Evolutionary conservation across 495 filamentous ascomycete genomes (phyloP).

Genomic region (Haplographium delicatum): DNA sequence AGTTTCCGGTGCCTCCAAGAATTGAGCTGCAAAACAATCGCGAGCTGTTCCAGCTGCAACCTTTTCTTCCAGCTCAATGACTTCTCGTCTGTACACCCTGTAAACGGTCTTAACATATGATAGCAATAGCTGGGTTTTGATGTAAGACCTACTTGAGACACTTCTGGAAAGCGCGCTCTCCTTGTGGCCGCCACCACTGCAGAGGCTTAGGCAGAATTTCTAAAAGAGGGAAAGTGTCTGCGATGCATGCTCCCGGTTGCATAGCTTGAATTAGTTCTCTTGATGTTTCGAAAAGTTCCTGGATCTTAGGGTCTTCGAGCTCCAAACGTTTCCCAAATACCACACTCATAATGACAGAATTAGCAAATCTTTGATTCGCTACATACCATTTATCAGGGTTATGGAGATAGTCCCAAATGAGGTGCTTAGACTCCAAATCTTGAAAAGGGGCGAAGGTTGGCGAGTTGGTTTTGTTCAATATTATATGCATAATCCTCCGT

Average conservation of each 20-base stretch:
- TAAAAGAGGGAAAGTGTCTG: conserved; percentile 36
- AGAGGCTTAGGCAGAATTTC: conserved; percentile 31
- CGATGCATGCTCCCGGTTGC: background rate
- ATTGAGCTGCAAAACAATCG: conserved; percentile 6
- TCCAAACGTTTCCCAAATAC: conserved; percentile 20
- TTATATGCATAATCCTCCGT: conserved; percentile 36
- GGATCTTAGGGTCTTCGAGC: conserved; percentile 14
- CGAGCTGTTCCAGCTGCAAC: conserved; percentile 2
- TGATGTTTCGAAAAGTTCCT: conserved; percentile 1
- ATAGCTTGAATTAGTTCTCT: conserved; percentile 1
- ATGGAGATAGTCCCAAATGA: conserved; percentile 33
- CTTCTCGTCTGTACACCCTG: conserved; percentile 8
- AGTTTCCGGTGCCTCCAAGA: background rate
- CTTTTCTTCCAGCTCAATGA: background rate
- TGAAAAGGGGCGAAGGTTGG: conserved; percentile 34
- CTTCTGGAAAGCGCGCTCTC: conserved; percentile 26
- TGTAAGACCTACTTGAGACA: background rate
- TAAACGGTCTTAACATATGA: no score
- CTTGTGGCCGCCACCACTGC: conserved; percentile 36
- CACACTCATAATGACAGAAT: conserved; percentile 35
- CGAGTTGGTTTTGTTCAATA: conserved; percentile 33
- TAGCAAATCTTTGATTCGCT: conserved; percentile 39
- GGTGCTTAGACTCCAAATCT: conserved; percentile 35
- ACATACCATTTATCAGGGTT: conserved; percentile 34
- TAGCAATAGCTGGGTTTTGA: no score